Percentiles rank a stretch among this genome's conserved stretches.
These are phyloP conservation scores for Tremella yokohamensis DNA, from an alignment of 768 basidiomycete genomes.

Conservation along the genomic window DNA sequence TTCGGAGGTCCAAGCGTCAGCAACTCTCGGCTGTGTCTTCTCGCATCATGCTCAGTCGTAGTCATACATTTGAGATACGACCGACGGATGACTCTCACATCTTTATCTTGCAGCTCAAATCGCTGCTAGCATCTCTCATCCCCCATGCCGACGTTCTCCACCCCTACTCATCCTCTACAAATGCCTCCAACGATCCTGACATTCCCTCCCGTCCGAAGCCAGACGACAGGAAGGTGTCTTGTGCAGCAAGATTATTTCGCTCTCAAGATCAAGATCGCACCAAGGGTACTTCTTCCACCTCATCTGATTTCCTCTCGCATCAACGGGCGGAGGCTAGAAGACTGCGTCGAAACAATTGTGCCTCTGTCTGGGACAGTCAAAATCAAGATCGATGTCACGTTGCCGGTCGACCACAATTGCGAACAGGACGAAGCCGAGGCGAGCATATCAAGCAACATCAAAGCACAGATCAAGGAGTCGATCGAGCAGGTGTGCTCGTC, in stretches of 20 bases:
- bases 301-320: slow-evolving; percentile 16
- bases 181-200: slow-evolving; percentile 5
- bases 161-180: background rate
- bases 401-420: background rate
- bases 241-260: too few relatives aligned
- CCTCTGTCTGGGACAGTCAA: slow-evolving; percentile 28
- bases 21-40: too few relatives aligned
- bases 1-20: background rate
- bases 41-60: too few relatives aligned
- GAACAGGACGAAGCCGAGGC: background rate
- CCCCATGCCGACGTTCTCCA: background rate
- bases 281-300: slow-evolving; percentile 17
- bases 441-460: background rate
- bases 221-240: too few relatives aligned
- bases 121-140: background rate
- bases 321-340: slow-evolving; percentile 25
- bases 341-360: slow-evolving; percentile 24
- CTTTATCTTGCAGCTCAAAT: background rate
- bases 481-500: slow-evolving; percentile 9
- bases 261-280: slow-evolving; percentile 23
- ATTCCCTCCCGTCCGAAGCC: background rate
- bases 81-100: too few relatives aligned
- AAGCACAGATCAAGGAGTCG: background rate
- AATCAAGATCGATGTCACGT: slow-evolving; percentile 13
- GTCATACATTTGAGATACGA: too few relatives aligned